phyloP scores from a whole-genome alignment of 305 asterid genomes.

The Rubia peregrina region DNA sequence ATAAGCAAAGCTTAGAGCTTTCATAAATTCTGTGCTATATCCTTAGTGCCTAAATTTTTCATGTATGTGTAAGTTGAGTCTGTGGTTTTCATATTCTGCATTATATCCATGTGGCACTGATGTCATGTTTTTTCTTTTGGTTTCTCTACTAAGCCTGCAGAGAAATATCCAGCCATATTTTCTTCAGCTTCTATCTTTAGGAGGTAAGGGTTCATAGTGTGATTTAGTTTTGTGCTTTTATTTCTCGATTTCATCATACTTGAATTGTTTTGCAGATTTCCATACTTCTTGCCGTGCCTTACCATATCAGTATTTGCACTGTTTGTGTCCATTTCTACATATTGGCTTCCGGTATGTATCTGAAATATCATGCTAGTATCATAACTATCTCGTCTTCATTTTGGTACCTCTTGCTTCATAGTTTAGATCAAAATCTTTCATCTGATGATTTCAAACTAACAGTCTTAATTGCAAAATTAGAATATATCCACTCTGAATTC shows the following conservation, averaged over 20 bases:
- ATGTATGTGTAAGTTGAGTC: not conserved
- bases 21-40: not conserved
- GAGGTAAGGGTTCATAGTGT: slow-evolving; percentile 37
- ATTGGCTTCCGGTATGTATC: slow-evolving; percentile 79
- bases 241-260: not conserved
- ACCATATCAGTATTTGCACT: slow-evolving; percentile 49
- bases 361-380: not conserved
- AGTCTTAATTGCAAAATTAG: not conserved
- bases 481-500: not conserved
- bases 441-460: not conserved
- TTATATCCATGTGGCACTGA: not conserved
- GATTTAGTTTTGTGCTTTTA: not conserved
- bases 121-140: slow-evolving; percentile 9
- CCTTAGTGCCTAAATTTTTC: not conserved
- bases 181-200: slow-evolving; percentile 60
- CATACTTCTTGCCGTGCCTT: slow-evolving; percentile 91
- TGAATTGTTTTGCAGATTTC: slow-evolving; percentile 48
- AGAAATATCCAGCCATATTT: slow-evolving; percentile 70
- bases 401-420: not conserved
- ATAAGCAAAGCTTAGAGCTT: not conserved
- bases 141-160: slow-evolving; percentile 68
- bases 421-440: not conserved
- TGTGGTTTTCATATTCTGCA: slow-evolving; percentile 4
- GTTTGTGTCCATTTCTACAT: slow-evolving; percentile 39
- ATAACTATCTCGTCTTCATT: slow-evolving; percentile 7